Evolutionary conservation across 1,139 yeast species (phyloP).

Genomic region (Kodamaea anthophila): DNA sequence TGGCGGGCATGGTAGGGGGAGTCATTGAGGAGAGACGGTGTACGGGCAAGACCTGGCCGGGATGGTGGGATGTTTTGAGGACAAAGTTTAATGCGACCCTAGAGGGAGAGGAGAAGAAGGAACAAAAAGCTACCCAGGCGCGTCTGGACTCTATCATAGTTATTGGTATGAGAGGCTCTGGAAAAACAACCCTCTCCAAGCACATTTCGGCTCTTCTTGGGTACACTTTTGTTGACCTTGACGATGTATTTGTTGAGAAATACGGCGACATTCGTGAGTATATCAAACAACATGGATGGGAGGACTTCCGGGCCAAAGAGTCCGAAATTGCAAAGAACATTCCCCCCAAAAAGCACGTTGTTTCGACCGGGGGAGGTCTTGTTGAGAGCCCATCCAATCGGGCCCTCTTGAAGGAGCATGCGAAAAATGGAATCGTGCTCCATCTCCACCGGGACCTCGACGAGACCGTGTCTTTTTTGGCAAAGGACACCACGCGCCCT

Average conservation of each 20-base stretch:
- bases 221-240: constrained; percentile 73
- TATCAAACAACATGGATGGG: constrained; percentile 78
- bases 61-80: constrained; percentile 96
- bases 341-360: constrained; percentile 54
- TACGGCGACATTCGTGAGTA: constrained; percentile 58
- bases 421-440: constrained; percentile 65
- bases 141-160: constrained; percentile 55
- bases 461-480: constrained; percentile 69
- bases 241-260: constrained; percentile 57
- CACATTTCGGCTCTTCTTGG: constrained; percentile 75
- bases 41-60: constrained; percentile 99
- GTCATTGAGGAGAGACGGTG: constrained; percentile 81
- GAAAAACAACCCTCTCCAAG: constrained; percentile 80
- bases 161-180: constrained; percentile 98
- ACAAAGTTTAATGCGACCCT: constrained; percentile 57
- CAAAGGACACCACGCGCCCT: constrained; percentile 79
- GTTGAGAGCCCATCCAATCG: constrained; percentile 77
- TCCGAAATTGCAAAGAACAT: constrained; percentile 50
- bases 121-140: constrained; percentile 24
- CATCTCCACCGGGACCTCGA: constrained; percentile 87
- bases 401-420: constrained; percentile 49
- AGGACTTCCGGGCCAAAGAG: constrained; percentile 69
- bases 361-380: constrained; percentile 96
- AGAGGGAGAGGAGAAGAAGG: constrained; percentile 56
- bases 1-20: constrained; percentile 53